A percentile compares a stretch with the other conserved stretches of the same genome.
These are phyloP conservation scores for Magnusiomyces clavatus DNA, from an alignment of 1,139 yeast species.

Conservation along the genomic window DNA sequence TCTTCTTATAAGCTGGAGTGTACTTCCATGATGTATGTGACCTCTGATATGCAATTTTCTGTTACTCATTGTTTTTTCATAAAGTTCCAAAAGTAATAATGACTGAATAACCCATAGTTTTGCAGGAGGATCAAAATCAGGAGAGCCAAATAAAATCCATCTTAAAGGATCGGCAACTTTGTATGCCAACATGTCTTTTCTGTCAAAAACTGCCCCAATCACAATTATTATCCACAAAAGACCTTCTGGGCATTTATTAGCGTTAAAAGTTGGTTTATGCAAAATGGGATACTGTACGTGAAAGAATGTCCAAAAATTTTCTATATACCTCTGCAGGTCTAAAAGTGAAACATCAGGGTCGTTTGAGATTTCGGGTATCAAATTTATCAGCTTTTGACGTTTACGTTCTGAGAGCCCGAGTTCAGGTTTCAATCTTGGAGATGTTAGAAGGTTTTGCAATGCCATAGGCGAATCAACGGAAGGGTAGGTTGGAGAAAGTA, in stretches of 20 bases:
- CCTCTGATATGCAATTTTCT: slow-evolving; percentile 61
- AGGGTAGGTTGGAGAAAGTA: slow-evolving; percentile 25
- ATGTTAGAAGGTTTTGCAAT: slow-evolving; percentile 33
- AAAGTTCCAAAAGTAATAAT: slow-evolving; percentile 52
- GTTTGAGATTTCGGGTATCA: slow-evolving; percentile 9
- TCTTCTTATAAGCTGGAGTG: slow-evolving; percentile 62
- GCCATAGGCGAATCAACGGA: slow-evolving; percentile 31
- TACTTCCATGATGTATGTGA: slow-evolving; percentile 69
- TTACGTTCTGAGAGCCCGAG: slow-evolving; percentile 16
- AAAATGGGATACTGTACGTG: slow-evolving; percentile 57
- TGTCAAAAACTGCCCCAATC: slow-evolving; percentile 43
- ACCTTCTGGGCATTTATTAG: slow-evolving; percentile 45
- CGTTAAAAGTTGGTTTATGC: slow-evolving; percentile 57
- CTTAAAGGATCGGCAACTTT: slow-evolving; percentile 55
- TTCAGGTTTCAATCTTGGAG: slow-evolving; percentile 23
- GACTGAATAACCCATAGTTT: slow-evolving; percentile 62
- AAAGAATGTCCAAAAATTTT: slow-evolving; percentile 47
- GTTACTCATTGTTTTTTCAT: slow-evolving; percentile 55
- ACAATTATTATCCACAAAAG: slow-evolving; percentile 49
- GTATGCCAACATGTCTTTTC: slow-evolving; percentile 35
- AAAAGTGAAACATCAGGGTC: not conserved
- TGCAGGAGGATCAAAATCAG: slow-evolving; percentile 50
- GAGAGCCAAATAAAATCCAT: slow-evolving; percentile 50
- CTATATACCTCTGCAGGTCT: slow-evolving; percentile 22
- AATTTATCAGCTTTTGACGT: slow-evolving; percentile 15